Evolutionary conservation across 768 basidiomycete genomes (phyloP).

Genomic region (Jaapia argillacea): DNA sequence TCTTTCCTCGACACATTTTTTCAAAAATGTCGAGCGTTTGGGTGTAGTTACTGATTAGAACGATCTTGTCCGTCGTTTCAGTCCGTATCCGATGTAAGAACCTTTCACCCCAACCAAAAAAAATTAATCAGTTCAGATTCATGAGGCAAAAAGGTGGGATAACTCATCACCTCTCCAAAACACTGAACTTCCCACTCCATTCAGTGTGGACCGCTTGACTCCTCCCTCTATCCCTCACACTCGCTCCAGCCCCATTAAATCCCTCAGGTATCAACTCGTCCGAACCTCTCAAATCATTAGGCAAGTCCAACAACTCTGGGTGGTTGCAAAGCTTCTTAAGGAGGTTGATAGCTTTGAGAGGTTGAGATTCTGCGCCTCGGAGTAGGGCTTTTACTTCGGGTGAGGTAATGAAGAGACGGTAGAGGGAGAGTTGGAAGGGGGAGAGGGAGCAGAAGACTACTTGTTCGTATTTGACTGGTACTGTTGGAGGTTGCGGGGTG

Average conservation of each 20-base stretch:
- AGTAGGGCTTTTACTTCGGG: slow-evolving; percentile 88
- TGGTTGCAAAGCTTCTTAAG: slow-evolving; percentile 95
- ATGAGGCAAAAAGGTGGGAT: too few species aligned
- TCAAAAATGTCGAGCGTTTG: slow-evolving; percentile 93
- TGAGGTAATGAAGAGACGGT: slow-evolving; percentile 85
- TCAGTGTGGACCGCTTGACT: slow-evolving; percentile 56
- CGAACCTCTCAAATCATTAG: slow-evolving; percentile 74
- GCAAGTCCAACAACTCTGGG: slow-evolving; percentile 81
- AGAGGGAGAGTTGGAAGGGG: slow-evolving; percentile 74
- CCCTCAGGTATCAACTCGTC: slow-evolving; percentile 76
- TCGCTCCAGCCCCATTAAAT: slow-evolving; percentile 48
- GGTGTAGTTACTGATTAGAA: slow-evolving; percentile 94
- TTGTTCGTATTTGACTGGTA: slow-evolving; percentile 98
- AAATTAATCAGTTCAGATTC: too few species aligned
- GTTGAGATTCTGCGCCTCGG: slow-evolving; percentile 81
- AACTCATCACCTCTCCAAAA: slow-evolving; percentile 84
- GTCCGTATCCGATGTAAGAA: slow-evolving; percentile 69
- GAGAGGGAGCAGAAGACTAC: slow-evolving; percentile 90
- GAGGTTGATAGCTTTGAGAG: slow-evolving; percentile 92
- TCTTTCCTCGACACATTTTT: slow-evolving; percentile 76
- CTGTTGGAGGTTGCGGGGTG: slow-evolving; percentile 28
- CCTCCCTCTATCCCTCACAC: slow-evolving; percentile 24
- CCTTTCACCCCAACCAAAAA: too few species aligned
- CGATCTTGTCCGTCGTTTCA: slow-evolving; percentile 88
- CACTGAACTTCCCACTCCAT: slow-evolving; percentile 88